Conservation (phyloP, 495 filamentous ascomycete species). For the Xylaria cubensis region DNA sequence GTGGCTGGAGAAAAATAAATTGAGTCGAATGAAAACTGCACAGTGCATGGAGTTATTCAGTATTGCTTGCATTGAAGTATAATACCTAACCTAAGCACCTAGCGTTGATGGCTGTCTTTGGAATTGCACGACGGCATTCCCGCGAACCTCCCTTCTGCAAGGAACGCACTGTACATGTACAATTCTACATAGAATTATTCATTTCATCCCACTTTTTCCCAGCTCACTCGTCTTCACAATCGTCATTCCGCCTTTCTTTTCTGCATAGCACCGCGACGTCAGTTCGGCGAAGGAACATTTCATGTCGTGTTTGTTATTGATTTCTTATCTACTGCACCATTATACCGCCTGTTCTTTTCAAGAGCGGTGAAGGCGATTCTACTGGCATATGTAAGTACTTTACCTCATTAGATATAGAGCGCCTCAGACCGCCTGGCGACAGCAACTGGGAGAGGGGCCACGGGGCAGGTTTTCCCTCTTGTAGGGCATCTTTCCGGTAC, state of each 20-base stretch:
- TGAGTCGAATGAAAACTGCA: background rate
- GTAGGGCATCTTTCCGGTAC: constrained; percentile 23
- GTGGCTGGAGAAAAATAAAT: constrained; percentile 6
- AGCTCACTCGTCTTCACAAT: background rate
- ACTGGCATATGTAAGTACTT: constrained; percentile 29
- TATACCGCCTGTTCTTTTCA: constrained; percentile 26
- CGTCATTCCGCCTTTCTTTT: constrained; percentile 7
- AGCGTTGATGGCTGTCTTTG: background rate
- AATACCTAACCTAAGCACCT: background rate
- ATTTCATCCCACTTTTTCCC: constrained; percentile 13
- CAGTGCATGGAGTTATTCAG: too few relatives aligned
- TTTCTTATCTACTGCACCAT: constrained; percentile 1
- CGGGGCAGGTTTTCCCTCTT: constrained; percentile 23
- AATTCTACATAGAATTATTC: background rate
- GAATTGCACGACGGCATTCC: constrained; percentile 26
- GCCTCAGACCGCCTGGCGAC: constrained; percentile 28
- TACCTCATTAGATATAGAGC: constrained; percentile 29
- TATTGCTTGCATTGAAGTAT: too few relatives aligned
- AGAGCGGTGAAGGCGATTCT: constrained; percentile 23
- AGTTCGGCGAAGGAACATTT: background rate
- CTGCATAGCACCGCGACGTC: background rate
- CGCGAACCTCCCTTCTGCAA: constrained; percentile 4
- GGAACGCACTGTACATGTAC: constrained; percentile 13
- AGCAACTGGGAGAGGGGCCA: constrained; percentile 28
- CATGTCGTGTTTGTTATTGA: background rate